Evolutionary conservation across 805 yeast genomes (phyloP), one percentile per base, ranked within the genome.

Genomic region (Saturnispora ahearnii): DNA sequence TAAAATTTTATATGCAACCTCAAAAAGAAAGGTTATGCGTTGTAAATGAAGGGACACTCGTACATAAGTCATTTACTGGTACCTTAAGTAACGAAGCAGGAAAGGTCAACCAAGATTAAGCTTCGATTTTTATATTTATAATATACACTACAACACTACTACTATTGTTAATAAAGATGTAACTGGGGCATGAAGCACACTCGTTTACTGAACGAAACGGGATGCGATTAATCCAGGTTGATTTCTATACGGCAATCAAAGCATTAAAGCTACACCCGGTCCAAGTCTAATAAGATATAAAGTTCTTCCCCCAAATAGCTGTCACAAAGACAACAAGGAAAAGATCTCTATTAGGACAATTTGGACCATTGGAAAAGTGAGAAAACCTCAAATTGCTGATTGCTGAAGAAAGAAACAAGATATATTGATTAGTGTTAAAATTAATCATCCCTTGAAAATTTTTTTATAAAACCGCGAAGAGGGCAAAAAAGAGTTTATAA

Each of bases 121-220:
- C 18, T 18, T 18, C 18, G 18, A 18, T 18, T 18, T 18, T 18
- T 18, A 18, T 18, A 18, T 26, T 26, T 3, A 26, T 26, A 26
- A 6, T 26, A 26, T 26, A 26, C 29, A 6, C 9, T 26, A 26
- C 6, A 26, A 26, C 29, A 7, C 29, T 26, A 26, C 6, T 6
- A 26, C 18, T 2, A 18, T 18, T 26, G 3, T 26, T 8, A 31
- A 6, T 29, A n/a, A 26, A 37, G 32, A 47, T 47, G 50, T 47
- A 44, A 47, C 50, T 47, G 50, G 50, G 50, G 50, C 50, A 47
- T 47, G 50, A 47, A 47, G 50, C 50, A 41, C n/a, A 38, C 18
- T 41, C 50, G 50, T 41, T 34, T 47, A 47, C 43, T 22, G 50
- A 32, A 30, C 15, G 33, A 47, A 34, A 41, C 50, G 50, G 45